A percentile compares a stretch with the other conserved stretches of the same genome.
These are phyloP conservation scores for Murraya paniculata DNA, from an alignment of 345 rosid genomes.

Conservation along the genomic window DNA sequence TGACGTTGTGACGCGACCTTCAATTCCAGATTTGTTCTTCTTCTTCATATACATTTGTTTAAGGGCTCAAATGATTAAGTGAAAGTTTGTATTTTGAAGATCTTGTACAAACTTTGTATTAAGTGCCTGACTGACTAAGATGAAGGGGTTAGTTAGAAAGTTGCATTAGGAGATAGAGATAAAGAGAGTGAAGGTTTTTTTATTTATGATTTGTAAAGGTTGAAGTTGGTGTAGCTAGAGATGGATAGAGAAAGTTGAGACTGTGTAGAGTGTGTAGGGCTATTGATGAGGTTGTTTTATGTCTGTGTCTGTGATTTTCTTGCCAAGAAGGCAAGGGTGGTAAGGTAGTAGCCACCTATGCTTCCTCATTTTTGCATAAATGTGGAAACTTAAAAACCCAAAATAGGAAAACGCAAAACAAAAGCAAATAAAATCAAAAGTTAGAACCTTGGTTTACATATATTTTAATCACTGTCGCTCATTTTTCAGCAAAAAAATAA, in stretches of 20 bases:
- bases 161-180: background rate
- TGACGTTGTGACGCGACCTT: too few species aligned
- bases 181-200: slow-evolving; percentile 7
- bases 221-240: background rate
- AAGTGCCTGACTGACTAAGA: background rate
- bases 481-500: slow-evolving; percentile 35
- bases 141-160: background rate
- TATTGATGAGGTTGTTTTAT: background rate
- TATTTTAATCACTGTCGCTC: slow-evolving; percentile 39
- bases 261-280: background rate
- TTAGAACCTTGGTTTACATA: background rate
- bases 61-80: background rate
- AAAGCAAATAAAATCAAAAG: slow-evolving; percentile 8
- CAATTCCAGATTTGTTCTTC: too few species aligned
- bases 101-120: too few species aligned
- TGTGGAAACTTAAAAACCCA: slow-evolving; percentile 29
- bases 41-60: background rate
- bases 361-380: slow-evolving; percentile 71
- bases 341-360: slow-evolving; percentile 99
- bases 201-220: background rate
- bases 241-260: background rate
- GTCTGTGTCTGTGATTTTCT: background rate
- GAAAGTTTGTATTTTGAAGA: background rate
- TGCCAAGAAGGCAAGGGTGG: slow-evolving; percentile 37
- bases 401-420: slow-evolving; percentile 24